phyloP scores from a whole-genome alignment of 768 basidiomycete species.

The Astraeus odoratus region DNA sequence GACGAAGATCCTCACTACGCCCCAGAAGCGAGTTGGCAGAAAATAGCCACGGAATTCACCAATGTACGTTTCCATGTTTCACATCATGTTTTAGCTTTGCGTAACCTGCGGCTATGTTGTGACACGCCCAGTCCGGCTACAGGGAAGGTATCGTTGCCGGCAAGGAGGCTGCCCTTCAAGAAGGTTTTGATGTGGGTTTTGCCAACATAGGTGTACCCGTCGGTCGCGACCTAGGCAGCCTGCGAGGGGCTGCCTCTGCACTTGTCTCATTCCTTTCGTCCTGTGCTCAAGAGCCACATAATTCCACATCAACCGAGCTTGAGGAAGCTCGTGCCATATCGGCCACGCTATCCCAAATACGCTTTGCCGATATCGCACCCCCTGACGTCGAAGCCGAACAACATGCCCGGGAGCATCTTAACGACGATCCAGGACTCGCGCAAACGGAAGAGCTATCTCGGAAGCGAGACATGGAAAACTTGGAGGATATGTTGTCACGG shows the following conservation, averaged over 20 bases:
- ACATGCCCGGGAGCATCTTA: slow-evolving; percentile 64
- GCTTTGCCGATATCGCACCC: slow-evolving; percentile 67
- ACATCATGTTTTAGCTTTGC: background rate
- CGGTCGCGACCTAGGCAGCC: slow-evolving; percentile 68
- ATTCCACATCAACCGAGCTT: slow-evolving; percentile 11
- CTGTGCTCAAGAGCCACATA: no score
- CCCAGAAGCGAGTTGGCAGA: slow-evolving; percentile 53
- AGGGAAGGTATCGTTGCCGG: slow-evolving; percentile 95
- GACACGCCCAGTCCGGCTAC: slow-evolving; percentile 92
- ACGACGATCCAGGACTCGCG: slow-evolving; percentile 23
- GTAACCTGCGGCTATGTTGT: background rate
- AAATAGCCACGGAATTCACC: slow-evolving; percentile 56
- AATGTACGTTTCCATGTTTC: slow-evolving; percentile 38
- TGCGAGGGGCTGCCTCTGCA: slow-evolving; percentile 68
- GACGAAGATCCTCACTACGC: slow-evolving; percentile 35
- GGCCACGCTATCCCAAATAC: slow-evolving; percentile 48
- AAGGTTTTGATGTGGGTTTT: slow-evolving; percentile 88
- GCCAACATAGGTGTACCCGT: slow-evolving; percentile 62
- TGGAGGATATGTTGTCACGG: slow-evolving; percentile 50
- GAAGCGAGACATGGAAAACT: slow-evolving; percentile 43
- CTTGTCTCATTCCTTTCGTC: slow-evolving; percentile 49
- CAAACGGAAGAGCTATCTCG: slow-evolving; percentile 38
- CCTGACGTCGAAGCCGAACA: slow-evolving; percentile 70
- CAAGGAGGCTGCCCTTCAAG: slow-evolving; percentile 80
- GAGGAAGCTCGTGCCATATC: slow-evolving; percentile 50